phyloP scores from a whole-genome alignment of 805 yeast genomes.

The Kazachstania bromeliacearum region DNA sequence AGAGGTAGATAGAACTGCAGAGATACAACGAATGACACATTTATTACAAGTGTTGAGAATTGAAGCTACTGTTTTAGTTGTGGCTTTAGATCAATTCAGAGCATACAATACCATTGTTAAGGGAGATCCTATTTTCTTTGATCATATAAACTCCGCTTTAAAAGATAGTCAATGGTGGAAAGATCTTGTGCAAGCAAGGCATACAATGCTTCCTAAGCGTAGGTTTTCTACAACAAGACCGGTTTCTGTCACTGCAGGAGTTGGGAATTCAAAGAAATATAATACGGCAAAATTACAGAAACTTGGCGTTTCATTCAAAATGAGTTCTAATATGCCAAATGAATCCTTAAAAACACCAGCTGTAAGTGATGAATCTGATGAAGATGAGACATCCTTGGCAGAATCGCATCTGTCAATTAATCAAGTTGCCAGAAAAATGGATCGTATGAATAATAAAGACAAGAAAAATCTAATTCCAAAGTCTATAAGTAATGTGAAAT shows the following conservation, averaged over 20 bases:
- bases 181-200: conserved; percentile 52
- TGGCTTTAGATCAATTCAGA: conserved; percentile 49
- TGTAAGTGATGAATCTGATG: conserved; percentile 23
- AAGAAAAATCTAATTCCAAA: background rate
- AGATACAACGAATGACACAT: conserved; percentile 48
- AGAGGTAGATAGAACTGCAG: conserved; percentile 60
- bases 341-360: conserved; percentile 22
- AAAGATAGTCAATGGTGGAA: conserved; percentile 81
- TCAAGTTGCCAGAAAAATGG: conserved; percentile 8
- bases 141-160: conserved; percentile 42
- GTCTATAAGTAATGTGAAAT: background rate
- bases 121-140: conserved; percentile 42
- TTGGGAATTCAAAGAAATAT: conserved; percentile 20
- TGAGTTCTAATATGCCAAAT: conserved; percentile 52
- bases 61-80: conserved; percentile 67
- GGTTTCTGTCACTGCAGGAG: conserved; percentile 14
- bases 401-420: conserved; percentile 9
- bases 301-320: conserved; percentile 68
- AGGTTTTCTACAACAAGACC: conserved; percentile 28
- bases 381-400: conserved; percentile 18
- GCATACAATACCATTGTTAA: conserved; percentile 70
- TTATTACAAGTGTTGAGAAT: conserved; percentile 73
- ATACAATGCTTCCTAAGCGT: conserved; percentile 21
- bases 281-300: conserved; percentile 57
- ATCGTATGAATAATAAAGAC: background rate